A percentile compares a stretch with the other conserved stretches of the same genome.
phyloP scores from a whole-genome alignment of 2,329 filamentous ascomycete species.

The Paramyrothecium sp. region DNA sequence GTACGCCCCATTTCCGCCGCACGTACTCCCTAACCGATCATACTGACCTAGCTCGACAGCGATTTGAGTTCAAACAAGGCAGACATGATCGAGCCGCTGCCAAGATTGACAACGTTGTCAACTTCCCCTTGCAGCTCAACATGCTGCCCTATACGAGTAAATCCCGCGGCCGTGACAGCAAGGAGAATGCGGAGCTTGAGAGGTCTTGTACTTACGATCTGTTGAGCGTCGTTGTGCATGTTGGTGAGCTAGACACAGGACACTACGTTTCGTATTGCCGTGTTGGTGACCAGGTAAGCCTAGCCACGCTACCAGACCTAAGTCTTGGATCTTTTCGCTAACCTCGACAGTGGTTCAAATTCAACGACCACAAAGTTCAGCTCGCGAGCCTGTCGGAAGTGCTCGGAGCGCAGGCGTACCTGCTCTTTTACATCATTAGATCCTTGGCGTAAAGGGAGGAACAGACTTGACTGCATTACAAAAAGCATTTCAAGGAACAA shows the following conservation, averaged over 20 bases:
- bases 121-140: constrained; percentile 83
- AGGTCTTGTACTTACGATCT: constrained; percentile 80
- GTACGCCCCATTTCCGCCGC: constrained; percentile 39
- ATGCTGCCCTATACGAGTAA: constrained; percentile 86
- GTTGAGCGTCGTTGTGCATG: constrained; percentile 86
- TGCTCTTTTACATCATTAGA: constrained; percentile 81
- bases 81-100: constrained; percentile 67
- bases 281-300: constrained; percentile 65
- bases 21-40: background rate
- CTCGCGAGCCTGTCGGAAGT: constrained; percentile 82
- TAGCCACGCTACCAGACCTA: too few species aligned
- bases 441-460: constrained; percentile 46
- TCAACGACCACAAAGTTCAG: constrained; percentile 93
- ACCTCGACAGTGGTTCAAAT: constrained; percentile 76
- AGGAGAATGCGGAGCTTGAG: constrained; percentile 56
- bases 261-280: constrained; percentile 91
- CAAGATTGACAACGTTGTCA: constrained; percentile 84
- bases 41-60: constrained; percentile 29
- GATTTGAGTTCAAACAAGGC: constrained; percentile 72
- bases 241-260: constrained; percentile 88
- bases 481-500: too few species aligned
- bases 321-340: too few species aligned
- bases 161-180: constrained; percentile 47
- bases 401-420: constrained; percentile 79
- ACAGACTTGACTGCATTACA: too few species aligned